Evolutionary conservation across 306 rosid genomes (phyloP), one percentile per base, ranked within the genome.

Genomic region (Dalbergia cochinchinensis): DNA sequence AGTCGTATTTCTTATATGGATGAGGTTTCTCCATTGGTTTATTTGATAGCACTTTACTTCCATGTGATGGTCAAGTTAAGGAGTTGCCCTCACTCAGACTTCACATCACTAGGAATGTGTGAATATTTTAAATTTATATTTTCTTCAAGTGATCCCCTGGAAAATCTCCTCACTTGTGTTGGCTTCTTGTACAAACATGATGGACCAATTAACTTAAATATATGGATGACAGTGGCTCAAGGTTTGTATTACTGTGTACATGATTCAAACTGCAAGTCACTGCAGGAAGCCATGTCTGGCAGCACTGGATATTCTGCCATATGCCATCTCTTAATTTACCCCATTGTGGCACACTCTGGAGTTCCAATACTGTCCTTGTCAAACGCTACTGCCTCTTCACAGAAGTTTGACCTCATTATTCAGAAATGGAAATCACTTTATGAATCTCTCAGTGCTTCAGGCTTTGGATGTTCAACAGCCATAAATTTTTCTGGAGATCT

Each of bases 1-100:
- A 79, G 68, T 50, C 68, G 78, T 85, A 42, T 89, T 41, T 69
- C 86, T 76, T 67, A 92, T 69, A 89, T 88, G 98, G 93, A 89
- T 59, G 87, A 91, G 93, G 98, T 89, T 78, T 88, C 97, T 65
- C 97, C 97, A 64, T 64, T 83, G 75, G 85, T 86, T 83, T 92
- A 94, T 87, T 85, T 92, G 65, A 73, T 73, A 76, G 87, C 82
- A 11, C 88, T 89, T 67, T 87, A 83, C 90, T 86, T 91, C 85
- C 85, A 81, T 62, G 62, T 82, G 84, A 77, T 89, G 77, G 85
- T 85, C 69, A 88, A 65, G 76, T 80, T 79, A 84, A 53, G 34
- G 47, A 79, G 79, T 39, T 81, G 50, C 63, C 80, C 74, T 31
- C 72, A 68, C 19, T 22, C 83, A 3, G 84, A 89, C 74, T 48